These are phyloP conservation scores for Oxyria digyna DNA, from an alignment of 148 eudicot species.

Conservation along the genomic window DNA sequence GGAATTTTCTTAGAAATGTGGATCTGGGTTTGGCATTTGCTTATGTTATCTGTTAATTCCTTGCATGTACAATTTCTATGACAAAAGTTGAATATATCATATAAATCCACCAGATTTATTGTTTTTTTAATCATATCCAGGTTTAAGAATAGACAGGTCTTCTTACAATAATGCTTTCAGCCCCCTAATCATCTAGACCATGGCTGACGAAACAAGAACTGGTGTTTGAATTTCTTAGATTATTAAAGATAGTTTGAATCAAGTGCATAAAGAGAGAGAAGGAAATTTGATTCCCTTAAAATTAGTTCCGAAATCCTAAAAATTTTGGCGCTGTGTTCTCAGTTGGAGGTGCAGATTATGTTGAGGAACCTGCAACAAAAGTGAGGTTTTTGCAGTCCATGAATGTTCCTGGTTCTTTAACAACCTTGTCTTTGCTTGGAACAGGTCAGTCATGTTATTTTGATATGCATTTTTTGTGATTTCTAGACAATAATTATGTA, in stretches of 20 bases:
- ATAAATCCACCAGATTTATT: not conserved
- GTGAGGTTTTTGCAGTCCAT: slow-evolving; percentile 56
- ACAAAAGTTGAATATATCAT: too few species aligned
- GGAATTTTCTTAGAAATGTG: not conserved
- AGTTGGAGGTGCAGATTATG: slow-evolving; percentile 45
- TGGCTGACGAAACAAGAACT: not conserved
- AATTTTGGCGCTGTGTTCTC: not conserved
- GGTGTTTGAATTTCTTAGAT: not conserved
- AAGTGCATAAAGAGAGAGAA: not conserved
- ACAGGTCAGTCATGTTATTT: slow-evolving; percentile 39
- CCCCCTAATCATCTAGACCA: too few species aligned
- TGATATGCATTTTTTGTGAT: not conserved
- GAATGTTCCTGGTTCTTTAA: slow-evolving; percentile 70
- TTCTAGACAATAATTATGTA: not conserved
- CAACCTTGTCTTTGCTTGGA: slow-evolving; percentile 66
- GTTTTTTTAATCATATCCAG: not conserved
- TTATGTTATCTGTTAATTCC: not conserved
- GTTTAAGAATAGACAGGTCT: not conserved
- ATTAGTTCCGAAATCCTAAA: not conserved
- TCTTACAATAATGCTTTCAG: too few species aligned
- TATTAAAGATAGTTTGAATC: not conserved
- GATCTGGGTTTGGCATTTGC: not conserved
- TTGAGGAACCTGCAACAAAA: slow-evolving; percentile 70
- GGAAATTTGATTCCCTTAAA: not conserved
- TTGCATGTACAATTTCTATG: too few species aligned